Conservation (phyloP, 257 asterid genomes). For the Plantago ovata region DNA sequence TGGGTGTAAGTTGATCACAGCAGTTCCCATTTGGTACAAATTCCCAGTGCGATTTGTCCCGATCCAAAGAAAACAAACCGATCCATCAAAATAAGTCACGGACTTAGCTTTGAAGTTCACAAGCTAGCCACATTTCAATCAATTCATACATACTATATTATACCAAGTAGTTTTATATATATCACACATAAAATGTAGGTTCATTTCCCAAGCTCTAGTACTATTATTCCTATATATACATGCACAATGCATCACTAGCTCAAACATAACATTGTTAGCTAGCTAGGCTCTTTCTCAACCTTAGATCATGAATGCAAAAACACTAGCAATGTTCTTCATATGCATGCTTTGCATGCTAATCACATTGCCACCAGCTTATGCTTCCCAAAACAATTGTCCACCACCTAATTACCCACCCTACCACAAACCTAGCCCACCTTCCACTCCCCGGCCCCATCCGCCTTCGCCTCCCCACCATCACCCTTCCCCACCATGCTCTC, state of each 20-base stretch:
- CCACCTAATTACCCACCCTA: conserved; percentile 44
- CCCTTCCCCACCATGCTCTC: conserved; percentile 28
- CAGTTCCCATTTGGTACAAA: too few relatives aligned
- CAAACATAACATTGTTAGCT: conserved; percentile 11
- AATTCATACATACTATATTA: too few relatives aligned
- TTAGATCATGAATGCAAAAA: conserved; percentile 43
- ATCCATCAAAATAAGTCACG: background rate
- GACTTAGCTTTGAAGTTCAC: too few relatives aligned
- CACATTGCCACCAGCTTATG: conserved; percentile 45
- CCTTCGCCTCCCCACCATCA: conserved; percentile 12
- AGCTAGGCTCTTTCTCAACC: background rate
- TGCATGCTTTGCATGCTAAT: conserved; percentile 55
- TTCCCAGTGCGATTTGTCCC: too few relatives aligned
- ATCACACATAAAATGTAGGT: too few relatives aligned
- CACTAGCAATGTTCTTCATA: conserved; percentile 37
- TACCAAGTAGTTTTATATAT: too few relatives aligned
- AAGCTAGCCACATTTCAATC: too few relatives aligned
- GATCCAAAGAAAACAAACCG: too few relatives aligned
- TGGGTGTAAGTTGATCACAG: too few relatives aligned
- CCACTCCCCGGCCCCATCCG: conserved; percentile 33
- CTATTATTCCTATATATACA: too few relatives aligned
- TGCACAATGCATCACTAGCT: background rate
- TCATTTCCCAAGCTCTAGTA: too few relatives aligned
- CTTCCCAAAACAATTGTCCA: conserved; percentile 38
- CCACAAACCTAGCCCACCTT: conserved; percentile 48